Base-by-base conservation (phyloP, 2,329 filamentous ascomycete genomes). In the Lachnum nothofagi region DNA sequence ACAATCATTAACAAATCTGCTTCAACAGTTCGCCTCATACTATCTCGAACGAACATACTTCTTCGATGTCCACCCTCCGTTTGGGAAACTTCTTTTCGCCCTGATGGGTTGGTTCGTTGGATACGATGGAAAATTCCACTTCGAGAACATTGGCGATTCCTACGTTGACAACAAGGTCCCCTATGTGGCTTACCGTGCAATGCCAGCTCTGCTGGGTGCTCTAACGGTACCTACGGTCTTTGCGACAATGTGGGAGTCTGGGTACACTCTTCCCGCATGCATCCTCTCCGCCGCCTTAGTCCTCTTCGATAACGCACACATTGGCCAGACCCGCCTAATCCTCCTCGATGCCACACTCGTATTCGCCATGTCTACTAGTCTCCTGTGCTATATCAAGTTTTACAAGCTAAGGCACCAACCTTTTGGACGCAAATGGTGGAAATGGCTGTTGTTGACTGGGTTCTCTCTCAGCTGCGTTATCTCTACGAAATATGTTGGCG, bases 171-270 rank as follows among this genome's bases (percentile, higher is more conserved):
- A 98, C 77, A 93, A 94, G 67, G 91, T 98, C 35, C 93, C 93
- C 31, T 98, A 98, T 69, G 87, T 98, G 55, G 91, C 93, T 54
- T 95, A 94, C 73, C 88, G 93, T 61, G 86, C 91, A 39, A 81
- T 98, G 75, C 93, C 93, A 35, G 93, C 93, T 51, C 80, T 93
- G 42, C 82, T 97, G 60, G 93, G 93, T 58, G 86, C 93, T 48
- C 74, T 98, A 59, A 98, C 93, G 9, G 89, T 98, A 44, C 86
- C 91, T n/a, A 86, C 91, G 41, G 84, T 88, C 48, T 98, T 95
- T 70, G 73, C 95, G 67, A 98, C 95, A 70, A 98, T 98, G 93
- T 98, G 93, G 93, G 93, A 98, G 72, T 97, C 93, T 42, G 93
- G 91, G 55, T 98, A 98, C 72, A 95, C 89, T 57, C 76, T 98